Percentiles rank a stretch among this genome's conserved stretches.
Evolutionary conservation across 2,329 filamentous ascomycete genomes (phyloP).

Genomic region (Elsinoe ampelina): DNA sequence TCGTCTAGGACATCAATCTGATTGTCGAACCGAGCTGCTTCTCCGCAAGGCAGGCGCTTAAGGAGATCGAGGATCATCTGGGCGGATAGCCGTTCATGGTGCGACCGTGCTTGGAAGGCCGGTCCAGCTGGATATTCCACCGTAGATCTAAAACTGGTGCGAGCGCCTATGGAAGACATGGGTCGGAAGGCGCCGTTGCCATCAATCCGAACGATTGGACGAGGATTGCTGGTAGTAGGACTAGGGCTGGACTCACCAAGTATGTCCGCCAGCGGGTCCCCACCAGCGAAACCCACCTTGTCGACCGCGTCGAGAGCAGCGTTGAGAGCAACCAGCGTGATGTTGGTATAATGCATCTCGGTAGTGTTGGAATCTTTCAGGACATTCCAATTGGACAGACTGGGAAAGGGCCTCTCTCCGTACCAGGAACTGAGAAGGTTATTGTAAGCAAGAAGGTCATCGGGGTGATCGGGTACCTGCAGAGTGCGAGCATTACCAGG

Average conservation of each 20-base stretch:
- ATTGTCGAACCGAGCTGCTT: not conserved
- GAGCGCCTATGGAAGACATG: too few species aligned
- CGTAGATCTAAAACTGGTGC: too few species aligned
- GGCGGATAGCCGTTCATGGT: not conserved
- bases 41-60: not conserved
- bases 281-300: too few species aligned
- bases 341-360: not conserved
- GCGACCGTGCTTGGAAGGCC: not conserved
- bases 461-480: not conserved
- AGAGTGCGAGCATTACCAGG: too few species aligned
- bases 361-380: not conserved
- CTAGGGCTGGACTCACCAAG: too few species aligned
- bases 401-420: not conserved
- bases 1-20: not conserved
- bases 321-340: not conserved
- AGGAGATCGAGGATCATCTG: not conserved
- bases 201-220: too few species aligned
- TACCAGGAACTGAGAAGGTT: not conserved
- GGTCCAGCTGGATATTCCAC: not conserved
- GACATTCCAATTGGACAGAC: not conserved
- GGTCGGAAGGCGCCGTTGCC: too few species aligned
- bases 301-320: too few species aligned
- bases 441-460: not conserved
- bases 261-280: too few species aligned
- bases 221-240: too few species aligned